Base-by-base conservation (phyloP, 495 filamentous ascomycete species). In the Xylaria curta region DNA sequence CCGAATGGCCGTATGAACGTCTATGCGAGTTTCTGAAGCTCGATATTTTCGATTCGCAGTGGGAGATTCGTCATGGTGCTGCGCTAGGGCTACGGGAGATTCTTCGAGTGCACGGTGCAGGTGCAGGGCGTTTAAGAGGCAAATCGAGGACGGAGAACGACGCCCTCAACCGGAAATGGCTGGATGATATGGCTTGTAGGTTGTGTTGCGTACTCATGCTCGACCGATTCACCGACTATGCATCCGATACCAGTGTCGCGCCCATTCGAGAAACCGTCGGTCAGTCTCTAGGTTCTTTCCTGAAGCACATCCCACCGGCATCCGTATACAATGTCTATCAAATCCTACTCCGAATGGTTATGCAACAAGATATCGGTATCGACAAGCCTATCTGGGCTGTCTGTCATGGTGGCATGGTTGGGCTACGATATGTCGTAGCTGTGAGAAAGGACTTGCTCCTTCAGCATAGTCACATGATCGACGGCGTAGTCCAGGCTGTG, bases 401-500 rank as follows among this genome's bases (percentile, higher is more conserved):
- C 31, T 97, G 95, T 77, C 97, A 99, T 81, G 96, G 96, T 70
- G 96, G 97, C 62, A 98, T 98, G 96, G 94, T 97, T 31, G 96
- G 96, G 26, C 83, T 99, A 69, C 86, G 94, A 74, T 99, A 99
- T 76, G 86, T 99, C 60, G 96, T 98, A 42, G 96, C 96, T 4
- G 93, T 98, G 53, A 91, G 96, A 53, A 97, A 93, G 74, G 95
- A 98, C 80, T 82, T 99, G 12, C 87, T 99, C 19, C 85, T 97
- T 61, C 89, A 92, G 72, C 91, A 98, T 74, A 85, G 87, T 21
- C 86, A 90, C 56, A 91, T 99, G 78, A 93, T 98, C 82, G 95
- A 99, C 81, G 97, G 96, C 12, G 91, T 99, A 42, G 90, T 98
- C 49, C 87, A 89, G 70, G 92, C 93, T 49, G 96, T 98, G 63